A percentile compares a stretch with the other conserved stretches of the same genome.
Conservation (phyloP, 129 eudicot genomes). For the Erigeron canadensis region DNA sequence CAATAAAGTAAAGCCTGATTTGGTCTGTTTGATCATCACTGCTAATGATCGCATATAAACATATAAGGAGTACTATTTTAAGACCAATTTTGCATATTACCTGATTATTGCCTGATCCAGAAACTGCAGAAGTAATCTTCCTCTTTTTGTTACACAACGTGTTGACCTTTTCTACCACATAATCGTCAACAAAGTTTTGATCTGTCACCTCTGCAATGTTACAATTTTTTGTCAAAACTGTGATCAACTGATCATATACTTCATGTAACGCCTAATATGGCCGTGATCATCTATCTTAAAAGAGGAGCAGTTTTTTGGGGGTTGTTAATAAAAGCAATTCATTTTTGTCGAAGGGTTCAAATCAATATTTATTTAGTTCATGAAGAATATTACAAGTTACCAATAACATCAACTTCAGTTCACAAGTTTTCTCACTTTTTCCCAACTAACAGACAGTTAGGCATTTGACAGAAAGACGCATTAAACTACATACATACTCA, state of each 20-base stretch:
- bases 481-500: background rate
- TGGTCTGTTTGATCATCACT: background rate
- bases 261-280: background rate
- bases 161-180: constrained; percentile 31
- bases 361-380: background rate
- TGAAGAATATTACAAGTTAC: background rate
- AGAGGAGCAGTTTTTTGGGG: background rate
- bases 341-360: background rate
- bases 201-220: constrained; percentile 53
- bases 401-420: background rate
- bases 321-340: background rate
- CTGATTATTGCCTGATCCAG: constrained; percentile 44
- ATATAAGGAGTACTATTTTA: constrained; percentile 7
- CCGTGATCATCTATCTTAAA: background rate
- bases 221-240: background rate
- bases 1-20: background rate
- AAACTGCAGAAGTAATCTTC: constrained; percentile 32
- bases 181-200: constrained; percentile 68
- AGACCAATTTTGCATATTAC: constrained; percentile 29
- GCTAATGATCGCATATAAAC: background rate
- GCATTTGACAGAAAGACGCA: background rate
- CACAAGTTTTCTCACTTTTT: background rate
- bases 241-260: constrained; percentile 2
- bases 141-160: constrained; percentile 33
- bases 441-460: background rate